phyloP scores from a whole-genome alignment of 2,329 filamentous ascomycete species.

The Exophiala viscosa region DNA sequence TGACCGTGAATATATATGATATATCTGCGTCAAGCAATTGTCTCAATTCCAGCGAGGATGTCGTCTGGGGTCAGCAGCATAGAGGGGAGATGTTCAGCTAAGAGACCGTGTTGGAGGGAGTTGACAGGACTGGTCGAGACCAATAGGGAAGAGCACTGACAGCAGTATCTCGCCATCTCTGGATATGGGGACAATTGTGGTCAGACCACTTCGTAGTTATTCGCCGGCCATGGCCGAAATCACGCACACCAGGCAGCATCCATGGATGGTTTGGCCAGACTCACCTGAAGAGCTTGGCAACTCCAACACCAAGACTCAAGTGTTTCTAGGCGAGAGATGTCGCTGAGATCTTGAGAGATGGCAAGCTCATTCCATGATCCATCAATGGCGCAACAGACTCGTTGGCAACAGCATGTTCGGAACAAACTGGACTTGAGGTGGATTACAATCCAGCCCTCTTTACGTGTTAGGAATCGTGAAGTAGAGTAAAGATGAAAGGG shows the following conservation, averaged over 20 bases:
- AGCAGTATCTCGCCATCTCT: background rate
- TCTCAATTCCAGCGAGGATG: background rate
- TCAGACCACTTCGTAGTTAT: constrained; percentile 11
- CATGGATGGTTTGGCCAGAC: background rate
- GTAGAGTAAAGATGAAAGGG: no score
- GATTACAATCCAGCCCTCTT: no score
- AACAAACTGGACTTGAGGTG: no score
- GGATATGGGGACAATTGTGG: background rate
- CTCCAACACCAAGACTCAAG: background rate
- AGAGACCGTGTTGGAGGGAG: background rate
- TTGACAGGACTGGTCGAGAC: background rate
- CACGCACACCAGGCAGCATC: constrained; percentile 7
- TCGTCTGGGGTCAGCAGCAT: background rate
- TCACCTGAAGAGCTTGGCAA: background rate
- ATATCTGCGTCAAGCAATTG: background rate
- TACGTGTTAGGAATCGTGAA: no score
- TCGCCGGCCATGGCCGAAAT: constrained; percentile 17
- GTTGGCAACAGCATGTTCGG: no score
- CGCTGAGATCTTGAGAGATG: background rate
- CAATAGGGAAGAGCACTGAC: background rate
- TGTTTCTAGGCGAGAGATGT: no score
- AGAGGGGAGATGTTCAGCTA: background rate
- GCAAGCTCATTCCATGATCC: background rate
- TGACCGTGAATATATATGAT: background rate
- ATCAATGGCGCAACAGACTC: no score